Conservation (phyloP, 352 stramenopile species). For the Globisporangium canariense region DNA sequence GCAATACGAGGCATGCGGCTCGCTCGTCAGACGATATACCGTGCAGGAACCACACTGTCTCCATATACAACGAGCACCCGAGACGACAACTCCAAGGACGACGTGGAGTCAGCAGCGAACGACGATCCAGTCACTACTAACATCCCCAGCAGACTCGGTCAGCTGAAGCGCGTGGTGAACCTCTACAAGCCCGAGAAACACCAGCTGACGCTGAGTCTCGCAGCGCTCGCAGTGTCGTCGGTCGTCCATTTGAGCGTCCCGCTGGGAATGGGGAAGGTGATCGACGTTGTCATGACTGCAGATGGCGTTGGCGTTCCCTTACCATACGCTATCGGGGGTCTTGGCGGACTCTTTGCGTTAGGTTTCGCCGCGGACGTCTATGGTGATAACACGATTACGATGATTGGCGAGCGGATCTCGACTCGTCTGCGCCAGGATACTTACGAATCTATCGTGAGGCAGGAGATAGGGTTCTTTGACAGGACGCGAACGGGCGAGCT, state of each 20-base stretch:
- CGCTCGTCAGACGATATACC: no score
- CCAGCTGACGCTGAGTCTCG: constrained; percentile 34
- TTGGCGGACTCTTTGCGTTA: constrained; percentile 65
- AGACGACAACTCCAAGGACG: background rate
- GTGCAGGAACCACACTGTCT: no score
- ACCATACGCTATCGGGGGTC: constrained; percentile 44
- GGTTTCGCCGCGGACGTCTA: constrained; percentile 72
- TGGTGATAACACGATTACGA: constrained; percentile 72
- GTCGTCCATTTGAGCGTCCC: constrained; percentile 75
- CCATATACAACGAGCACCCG: no score
- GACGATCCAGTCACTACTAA: background rate
- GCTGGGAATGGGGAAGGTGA: constrained; percentile 80
- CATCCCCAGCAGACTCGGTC: constrained; percentile 10
- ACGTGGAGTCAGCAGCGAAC: background rate
- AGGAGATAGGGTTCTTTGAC: constrained; percentile 93
- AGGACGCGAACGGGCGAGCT: constrained; percentile 86
- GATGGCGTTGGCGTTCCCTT: constrained; percentile 35
- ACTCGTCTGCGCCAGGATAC: constrained; percentile 74
- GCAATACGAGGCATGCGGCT: no score
- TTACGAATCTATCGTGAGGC: constrained; percentile 74
- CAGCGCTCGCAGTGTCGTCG: constrained; percentile 60
- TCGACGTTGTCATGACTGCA: constrained; percentile 61
- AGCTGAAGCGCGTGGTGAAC: constrained; percentile 38
- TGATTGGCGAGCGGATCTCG: constrained; percentile 79
- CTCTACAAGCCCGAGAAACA: constrained; percentile 76